Percentiles rank a stretch among this genome's conserved stretches.
Conservation (phyloP, 1,284 basidiomycete genomes). For the Puccinia novopanici region DNA sequence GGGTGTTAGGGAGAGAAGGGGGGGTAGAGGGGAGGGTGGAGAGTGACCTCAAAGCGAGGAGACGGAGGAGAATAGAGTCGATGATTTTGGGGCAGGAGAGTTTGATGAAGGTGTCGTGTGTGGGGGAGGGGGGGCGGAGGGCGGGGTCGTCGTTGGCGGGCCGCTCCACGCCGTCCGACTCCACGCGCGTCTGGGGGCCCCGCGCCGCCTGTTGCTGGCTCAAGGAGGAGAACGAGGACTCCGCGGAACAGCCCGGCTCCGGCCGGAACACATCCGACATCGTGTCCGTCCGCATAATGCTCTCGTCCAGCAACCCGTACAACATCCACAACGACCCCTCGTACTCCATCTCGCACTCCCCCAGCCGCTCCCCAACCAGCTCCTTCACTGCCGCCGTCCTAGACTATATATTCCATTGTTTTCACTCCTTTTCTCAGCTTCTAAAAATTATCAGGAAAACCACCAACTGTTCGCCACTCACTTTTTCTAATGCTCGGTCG, state of each 20-base stretch:
- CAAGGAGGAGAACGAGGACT: not conserved
- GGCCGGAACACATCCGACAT: not conserved
- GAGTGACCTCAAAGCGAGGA: not conserved
- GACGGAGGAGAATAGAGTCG: not conserved
- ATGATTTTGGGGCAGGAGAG: not conserved
- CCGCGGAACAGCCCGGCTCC: not conserved
- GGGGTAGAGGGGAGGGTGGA: too few relatives aligned
- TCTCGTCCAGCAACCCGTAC: slow-evolving; percentile 84
- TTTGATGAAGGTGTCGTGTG: not conserved
- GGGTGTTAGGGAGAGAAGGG: not conserved
- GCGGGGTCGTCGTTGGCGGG: too few relatives aligned
- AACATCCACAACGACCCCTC: slow-evolving; percentile 92
- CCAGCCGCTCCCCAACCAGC: slow-evolving; percentile 73
- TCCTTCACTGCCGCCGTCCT: slow-evolving; percentile 89
- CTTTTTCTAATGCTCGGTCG: slow-evolving; percentile 64
- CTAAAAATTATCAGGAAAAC: slow-evolving; percentile 70
- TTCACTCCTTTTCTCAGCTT: too few relatives aligned
- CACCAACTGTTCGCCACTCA: too few relatives aligned
- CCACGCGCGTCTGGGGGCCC: not conserved
- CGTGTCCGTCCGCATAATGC: slow-evolving; percentile 61
- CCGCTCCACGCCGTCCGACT: not conserved
- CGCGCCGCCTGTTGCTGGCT: too few relatives aligned
- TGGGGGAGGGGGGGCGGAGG: too few relatives aligned
- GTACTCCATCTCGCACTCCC: slow-evolving; percentile 85
- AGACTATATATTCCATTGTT: too few relatives aligned